Base-by-base conservation (phyloP, 2,329 filamentous ascomycete genomes). In the Diaporthe sp. region DNA sequence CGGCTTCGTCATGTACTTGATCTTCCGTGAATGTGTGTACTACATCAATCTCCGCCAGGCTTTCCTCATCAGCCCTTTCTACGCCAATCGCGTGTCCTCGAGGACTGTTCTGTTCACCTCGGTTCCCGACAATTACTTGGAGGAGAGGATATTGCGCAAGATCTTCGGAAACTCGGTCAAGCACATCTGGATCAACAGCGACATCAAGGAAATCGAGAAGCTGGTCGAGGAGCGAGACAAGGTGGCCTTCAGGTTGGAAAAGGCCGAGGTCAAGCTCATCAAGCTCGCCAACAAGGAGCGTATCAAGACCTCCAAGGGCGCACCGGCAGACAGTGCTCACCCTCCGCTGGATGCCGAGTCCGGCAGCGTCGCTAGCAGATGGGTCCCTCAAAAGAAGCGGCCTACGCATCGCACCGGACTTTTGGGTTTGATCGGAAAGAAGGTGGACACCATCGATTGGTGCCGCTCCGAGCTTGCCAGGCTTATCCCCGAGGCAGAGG, bases 371-470 rank as follows among this genome's bases (percentile, higher is more conserved):
- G 94, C 94, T 17, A 91, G 92, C 20, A 93, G 92, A 78, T 98
- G 94, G 92, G 86, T 98, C 53, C 88, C 92, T 22, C 86, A 88
- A 13, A 93, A 94, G 83, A 89, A 95, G 79, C 91, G 95, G 58
- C 95, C 95, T 1, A 92, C 93, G 1, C 95, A 98, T 82, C 90
- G 90, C 71, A 86, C 93, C 73, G 94, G 93, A 82, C 88, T 89
- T 8, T 83, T 97, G 31, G 90, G 90, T 22, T 88, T 94, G 63
- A 90, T 96, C 78, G 94, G 95, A 79, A 93, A 95, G 82, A 97
- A 98, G 83, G 96, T 98, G 22, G 97, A 99, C 85, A 97, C 95
- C 0, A 98, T 99, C 83, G 92, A 96, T 77, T 98, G 94, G 94
- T 94, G 92, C 78, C 94, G 97, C 71, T 87, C 89, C 1, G 94